A percentile compares a stretch with the other conserved stretches of the same genome.
phyloP scores from a whole-genome alignment of 257 asterid genomes.

The Anisodus tanguticus region DNA sequence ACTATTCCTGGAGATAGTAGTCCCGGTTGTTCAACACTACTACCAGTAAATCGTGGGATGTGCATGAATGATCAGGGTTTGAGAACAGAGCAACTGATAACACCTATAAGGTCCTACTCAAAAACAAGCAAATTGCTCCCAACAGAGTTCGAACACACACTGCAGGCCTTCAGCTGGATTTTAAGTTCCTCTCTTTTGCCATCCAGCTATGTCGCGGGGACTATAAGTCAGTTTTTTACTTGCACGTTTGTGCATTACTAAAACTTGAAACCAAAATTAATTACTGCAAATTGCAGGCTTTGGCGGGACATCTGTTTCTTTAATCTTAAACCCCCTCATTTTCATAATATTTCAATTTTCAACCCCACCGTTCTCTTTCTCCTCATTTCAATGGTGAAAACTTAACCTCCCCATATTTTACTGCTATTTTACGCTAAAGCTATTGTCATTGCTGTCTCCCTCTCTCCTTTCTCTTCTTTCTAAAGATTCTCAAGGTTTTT shows the following conservation, averaged over 20 bases:
- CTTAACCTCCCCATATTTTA: conserved; percentile 34
- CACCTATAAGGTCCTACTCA: no score
- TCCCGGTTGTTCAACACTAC: no score
- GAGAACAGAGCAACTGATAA: no score
- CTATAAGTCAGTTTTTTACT: background rate
- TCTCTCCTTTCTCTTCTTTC: conserved; percentile 53
- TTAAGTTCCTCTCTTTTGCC: no score
- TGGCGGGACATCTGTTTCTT: conserved; percentile 71
- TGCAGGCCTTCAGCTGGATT: no score
- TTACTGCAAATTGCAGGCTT: conserved; percentile 46
- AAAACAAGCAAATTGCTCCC: no score
- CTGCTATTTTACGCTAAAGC: conserved; percentile 56
- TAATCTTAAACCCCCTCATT: conserved; percentile 39
- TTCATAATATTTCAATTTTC: conserved; percentile 41
- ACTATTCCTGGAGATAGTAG: no score
- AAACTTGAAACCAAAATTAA: conserved; percentile 35
- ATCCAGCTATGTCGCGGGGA: no score
- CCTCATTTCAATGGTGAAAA: conserved; percentile 42
- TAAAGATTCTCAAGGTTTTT: conserved; percentile 49
- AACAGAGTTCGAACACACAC: no score
- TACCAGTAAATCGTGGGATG: no score
- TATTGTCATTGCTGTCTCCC: conserved; percentile 36
- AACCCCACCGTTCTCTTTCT: conserved; percentile 18
- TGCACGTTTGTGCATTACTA: background rate
- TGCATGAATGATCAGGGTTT: no score